Conservation (phyloP, 768 basidiomycete species). For the Kwoniella heveanensis region DNA sequence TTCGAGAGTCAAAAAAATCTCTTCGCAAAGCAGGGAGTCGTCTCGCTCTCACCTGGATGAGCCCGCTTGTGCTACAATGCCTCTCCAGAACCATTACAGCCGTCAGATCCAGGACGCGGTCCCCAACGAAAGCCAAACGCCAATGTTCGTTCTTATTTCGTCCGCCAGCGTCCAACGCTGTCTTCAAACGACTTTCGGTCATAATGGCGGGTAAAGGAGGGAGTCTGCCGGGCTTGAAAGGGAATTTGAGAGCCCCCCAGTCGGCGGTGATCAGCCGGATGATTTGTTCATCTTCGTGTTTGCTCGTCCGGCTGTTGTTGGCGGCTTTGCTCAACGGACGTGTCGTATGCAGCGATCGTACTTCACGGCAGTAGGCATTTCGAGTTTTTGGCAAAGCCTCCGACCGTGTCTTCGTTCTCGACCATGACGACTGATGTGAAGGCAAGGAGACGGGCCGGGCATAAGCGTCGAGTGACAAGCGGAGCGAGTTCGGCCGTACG, state of each 20-base stretch:
- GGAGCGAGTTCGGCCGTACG: no score
- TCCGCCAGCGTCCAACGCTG: background rate
- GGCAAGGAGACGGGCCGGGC: no score
- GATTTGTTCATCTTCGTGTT: background rate
- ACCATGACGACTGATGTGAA: no score
- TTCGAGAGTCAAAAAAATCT: no score
- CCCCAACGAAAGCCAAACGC: slow-evolving; percentile 6
- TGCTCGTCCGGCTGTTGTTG: background rate
- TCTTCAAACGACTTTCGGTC: background rate
- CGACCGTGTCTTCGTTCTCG: no score
- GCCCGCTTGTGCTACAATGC: background rate
- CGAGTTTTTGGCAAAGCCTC: no score
- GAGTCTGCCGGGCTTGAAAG: background rate
- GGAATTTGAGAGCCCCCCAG: background rate
- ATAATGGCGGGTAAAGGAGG: slow-evolving; percentile 10
- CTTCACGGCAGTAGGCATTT: no score
- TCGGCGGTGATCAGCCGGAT: background rate
- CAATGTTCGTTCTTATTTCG: background rate
- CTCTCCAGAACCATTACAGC: slow-evolving; percentile 4
- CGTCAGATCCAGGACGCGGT: slow-evolving; percentile 3
- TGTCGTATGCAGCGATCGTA: background rate
- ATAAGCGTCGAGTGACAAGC: no score
- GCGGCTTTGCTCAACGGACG: background rate
- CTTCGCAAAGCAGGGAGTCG: no score
- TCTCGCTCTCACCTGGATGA: slow-evolving; percentile 2